These are phyloP conservation scores for Blastobotrys persicus DNA, from an alignment of 1,139 yeast species.

Conservation along the genomic window DNA sequence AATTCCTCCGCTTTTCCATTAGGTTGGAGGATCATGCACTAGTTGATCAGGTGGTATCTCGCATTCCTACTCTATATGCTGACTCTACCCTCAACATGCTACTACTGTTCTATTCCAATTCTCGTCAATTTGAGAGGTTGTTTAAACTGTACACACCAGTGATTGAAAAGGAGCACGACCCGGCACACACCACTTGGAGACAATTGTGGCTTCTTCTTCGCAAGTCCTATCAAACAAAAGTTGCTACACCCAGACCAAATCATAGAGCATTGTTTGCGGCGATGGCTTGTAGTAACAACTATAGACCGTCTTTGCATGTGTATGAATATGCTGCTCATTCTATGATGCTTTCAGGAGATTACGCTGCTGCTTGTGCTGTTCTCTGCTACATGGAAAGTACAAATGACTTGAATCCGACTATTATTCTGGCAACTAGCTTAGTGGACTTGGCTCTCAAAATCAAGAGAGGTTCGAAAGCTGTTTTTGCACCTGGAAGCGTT, in stretches of 20 bases:
- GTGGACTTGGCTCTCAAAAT: conserved; percentile 24
- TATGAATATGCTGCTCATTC: conserved; percentile 30
- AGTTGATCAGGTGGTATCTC: conserved; percentile 22
- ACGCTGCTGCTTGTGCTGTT: conserved; percentile 25
- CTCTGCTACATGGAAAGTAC: conserved; percentile 27
- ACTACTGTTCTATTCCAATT: conserved; percentile 5
- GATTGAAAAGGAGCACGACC: conserved; percentile 8
- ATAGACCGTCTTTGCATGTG: conserved; percentile 24
- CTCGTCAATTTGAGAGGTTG: conserved; percentile 21
- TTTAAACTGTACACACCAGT: conserved; percentile 20
- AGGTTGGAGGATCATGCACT: conserved; percentile 22
- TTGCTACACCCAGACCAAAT: conserved; percentile 9
- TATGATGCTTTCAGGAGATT: conserved; percentile 25
- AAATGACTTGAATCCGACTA: conserved; percentile 22
- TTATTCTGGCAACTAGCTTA: conserved; percentile 21
- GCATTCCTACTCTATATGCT: background rate
- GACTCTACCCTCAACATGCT: conserved; percentile 8
- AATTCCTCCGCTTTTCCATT: conserved; percentile 30
- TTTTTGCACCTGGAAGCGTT: conserved; percentile 5
- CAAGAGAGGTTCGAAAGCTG: conserved; percentile 6
- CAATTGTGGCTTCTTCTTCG: conserved; percentile 30
- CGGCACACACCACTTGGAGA: conserved; percentile 24
- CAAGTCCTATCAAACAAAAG: conserved; percentile 23
- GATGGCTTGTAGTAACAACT: conserved; percentile 23
- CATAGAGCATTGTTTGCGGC: conserved; percentile 19